Conservation (phyloP, 192 early-diverging fungal species). For the Coemansia sp. region DNA sequence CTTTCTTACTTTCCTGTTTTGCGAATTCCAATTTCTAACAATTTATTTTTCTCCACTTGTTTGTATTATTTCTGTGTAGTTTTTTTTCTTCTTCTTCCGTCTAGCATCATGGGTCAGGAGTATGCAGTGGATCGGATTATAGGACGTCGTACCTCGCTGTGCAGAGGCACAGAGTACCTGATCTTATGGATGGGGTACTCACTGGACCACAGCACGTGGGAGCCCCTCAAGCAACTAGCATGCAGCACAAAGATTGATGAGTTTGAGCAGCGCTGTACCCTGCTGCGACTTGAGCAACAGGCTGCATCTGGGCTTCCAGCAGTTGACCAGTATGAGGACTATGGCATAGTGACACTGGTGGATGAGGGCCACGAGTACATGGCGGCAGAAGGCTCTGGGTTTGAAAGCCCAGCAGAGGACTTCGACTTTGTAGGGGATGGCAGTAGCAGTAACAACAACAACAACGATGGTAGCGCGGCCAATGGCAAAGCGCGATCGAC, state of each 20-base stretch:
- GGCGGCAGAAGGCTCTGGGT: slow-evolving; percentile 4
- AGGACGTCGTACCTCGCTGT: slow-evolving; percentile 28
- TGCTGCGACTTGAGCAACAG: slow-evolving; percentile 15
- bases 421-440: slow-evolving; percentile 22
- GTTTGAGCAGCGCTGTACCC: slow-evolving; percentile 34
- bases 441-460: background rate
- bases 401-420: slow-evolving; percentile 20
- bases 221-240: background rate
- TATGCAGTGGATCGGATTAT: slow-evolving; percentile 34
- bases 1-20: no score
- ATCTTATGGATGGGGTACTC: slow-evolving; percentile 29
- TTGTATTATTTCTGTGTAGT: background rate
- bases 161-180: slow-evolving; percentile 30
- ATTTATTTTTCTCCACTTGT: no score
- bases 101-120: background rate
- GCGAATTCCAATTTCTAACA: no score
- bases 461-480: background rate
- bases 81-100: background rate
- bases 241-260: slow-evolving; percentile 12
- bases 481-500: background rate
- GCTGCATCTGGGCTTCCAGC: background rate
- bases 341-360: slow-evolving; percentile 40
- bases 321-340: slow-evolving; percentile 31
- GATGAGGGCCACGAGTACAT: slow-evolving; percentile 23
- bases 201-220: slow-evolving; percentile 24